Evolutionary conservation across 768 basidiomycete species (phyloP).

Genomic region (Daedaleopsis nitida): DNA sequence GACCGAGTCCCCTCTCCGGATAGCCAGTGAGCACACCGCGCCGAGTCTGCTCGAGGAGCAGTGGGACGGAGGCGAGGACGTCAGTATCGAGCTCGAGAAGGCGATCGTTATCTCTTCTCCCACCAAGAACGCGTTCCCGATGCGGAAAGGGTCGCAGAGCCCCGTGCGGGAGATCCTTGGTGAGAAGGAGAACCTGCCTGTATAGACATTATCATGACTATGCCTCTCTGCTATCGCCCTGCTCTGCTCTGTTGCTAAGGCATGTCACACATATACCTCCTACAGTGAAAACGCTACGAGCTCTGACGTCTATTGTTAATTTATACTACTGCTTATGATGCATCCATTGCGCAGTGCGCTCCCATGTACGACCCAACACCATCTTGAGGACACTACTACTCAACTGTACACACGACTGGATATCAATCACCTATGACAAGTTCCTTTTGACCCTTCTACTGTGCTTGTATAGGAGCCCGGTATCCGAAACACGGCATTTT

Average conservation of each 20-base stretch:
- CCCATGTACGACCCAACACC: constrained; percentile 1
- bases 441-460: neutral
- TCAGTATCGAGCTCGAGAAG: constrained; percentile 35
- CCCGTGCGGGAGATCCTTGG: constrained; percentile 42
- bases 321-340: neutral
- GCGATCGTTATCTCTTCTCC: constrained; percentile 19
- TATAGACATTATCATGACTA: constrained; percentile 7
- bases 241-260: constrained; percentile 12
- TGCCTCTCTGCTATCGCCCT: neutral
- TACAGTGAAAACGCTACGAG: neutral
- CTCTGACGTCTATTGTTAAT: neutral
- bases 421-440: neutral
- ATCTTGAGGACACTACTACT: constrained; percentile 8
- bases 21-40: constrained; percentile 36
- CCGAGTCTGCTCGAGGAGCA: constrained; percentile 39
- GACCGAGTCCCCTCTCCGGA: constrained; percentile 54
- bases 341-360: neutral
- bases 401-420: constrained; percentile 7
- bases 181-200: constrained; percentile 52
- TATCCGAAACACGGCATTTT: neutral
- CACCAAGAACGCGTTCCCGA: constrained; percentile 21
- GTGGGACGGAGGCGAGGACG: constrained; percentile 35
- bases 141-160: constrained; percentile 37
- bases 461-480: too few species aligned
- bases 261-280: neutral